These are phyloP conservation scores for Penicillium capsulatum DNA, from an alignment of 2,329 filamentous ascomycete species.

Conservation along the genomic window DNA sequence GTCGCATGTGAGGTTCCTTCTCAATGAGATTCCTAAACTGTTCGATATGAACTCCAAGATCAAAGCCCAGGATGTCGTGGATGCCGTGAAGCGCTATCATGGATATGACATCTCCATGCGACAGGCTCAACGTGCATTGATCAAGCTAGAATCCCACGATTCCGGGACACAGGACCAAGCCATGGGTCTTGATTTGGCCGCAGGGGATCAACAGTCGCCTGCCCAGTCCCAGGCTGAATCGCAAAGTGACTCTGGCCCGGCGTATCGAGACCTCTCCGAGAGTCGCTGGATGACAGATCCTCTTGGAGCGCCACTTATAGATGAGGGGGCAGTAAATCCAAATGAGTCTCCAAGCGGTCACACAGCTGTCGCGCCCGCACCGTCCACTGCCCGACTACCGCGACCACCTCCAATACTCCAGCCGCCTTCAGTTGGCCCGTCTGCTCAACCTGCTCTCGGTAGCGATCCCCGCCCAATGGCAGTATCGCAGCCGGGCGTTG, in stretches of 20 bases:
- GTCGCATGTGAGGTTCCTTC: constrained; percentile 39
- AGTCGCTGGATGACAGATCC: constrained; percentile 33
- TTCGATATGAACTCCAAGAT: constrained; percentile 39
- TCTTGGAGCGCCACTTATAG: constrained; percentile 26
- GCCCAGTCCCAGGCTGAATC: constrained; percentile 24
- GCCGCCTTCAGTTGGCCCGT: constrained; percentile 20
- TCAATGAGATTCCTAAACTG: constrained; percentile 38
- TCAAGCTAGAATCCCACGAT: constrained; percentile 32
- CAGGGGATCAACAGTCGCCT: constrained; percentile 26
- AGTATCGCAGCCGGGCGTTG: constrained; percentile 23
- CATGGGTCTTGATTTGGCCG: constrained; percentile 22
- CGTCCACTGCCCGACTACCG: constrained; percentile 20
- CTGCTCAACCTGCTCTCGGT: constrained; percentile 20
- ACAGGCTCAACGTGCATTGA: constrained; percentile 39
- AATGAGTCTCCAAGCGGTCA: constrained; percentile 21
- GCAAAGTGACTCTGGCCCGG: constrained; percentile 22
- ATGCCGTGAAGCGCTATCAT: constrained; percentile 41
- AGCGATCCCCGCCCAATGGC: constrained; percentile 22
- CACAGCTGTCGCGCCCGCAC: constrained; percentile 17
- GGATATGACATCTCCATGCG: constrained; percentile 40
- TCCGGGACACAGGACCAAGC: constrained; percentile 17
- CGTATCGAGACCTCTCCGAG: constrained; percentile 28
- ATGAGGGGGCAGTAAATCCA: constrained; percentile 22
- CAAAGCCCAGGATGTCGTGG: constrained; percentile 37
- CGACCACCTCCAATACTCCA: constrained; percentile 19